phyloP scores from a whole-genome alignment of 306 rosid species.

The Vicia villosa region DNA sequence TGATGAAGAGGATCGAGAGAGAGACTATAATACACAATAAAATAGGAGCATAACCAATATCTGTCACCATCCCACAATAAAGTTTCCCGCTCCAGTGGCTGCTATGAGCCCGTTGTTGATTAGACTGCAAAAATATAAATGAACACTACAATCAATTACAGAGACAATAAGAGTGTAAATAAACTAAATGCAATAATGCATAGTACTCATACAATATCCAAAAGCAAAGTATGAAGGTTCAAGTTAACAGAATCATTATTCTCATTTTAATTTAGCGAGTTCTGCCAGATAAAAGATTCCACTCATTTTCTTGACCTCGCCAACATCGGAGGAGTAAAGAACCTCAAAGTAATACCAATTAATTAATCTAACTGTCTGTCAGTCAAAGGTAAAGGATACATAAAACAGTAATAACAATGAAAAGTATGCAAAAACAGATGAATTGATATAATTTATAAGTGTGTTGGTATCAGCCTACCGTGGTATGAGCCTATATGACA shows the following conservation, averaged over 20 bases:
- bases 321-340: slow-evolving; percentile 14
- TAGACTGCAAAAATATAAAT: slow-evolving; percentile 58
- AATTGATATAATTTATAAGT: neutral
- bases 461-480: neutral
- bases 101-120: slow-evolving; percentile 57
- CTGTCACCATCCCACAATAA: slow-evolving; percentile 50
- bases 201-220: slow-evolving; percentile 1
- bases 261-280: slow-evolving; percentile 28
- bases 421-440: slow-evolving; percentile 17
- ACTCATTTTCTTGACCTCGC: slow-evolving; percentile 1
- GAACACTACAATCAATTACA: slow-evolving; percentile 34
- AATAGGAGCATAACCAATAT: slow-evolving; percentile 80
- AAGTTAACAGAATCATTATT: slow-evolving; percentile 7
- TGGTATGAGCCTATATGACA: neutral
- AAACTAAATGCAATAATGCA: slow-evolving; percentile 32
- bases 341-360: slow-evolving; percentile 16
- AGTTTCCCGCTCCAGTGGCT: slow-evolving; percentile 58
- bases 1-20: slow-evolving; percentile 63
- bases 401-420: slow-evolving; percentile 6
- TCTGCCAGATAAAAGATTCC: slow-evolving; percentile 16
- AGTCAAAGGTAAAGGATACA: slow-evolving; percentile 12
- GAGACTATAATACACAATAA: slow-evolving; percentile 58
- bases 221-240: slow-evolving; percentile 16
- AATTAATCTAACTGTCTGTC: neutral
- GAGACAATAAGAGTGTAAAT: slow-evolving; percentile 27